Conservation (phyloP, 2,329 filamentous ascomycete species). For the Coniochaeta prunicola region DNA sequence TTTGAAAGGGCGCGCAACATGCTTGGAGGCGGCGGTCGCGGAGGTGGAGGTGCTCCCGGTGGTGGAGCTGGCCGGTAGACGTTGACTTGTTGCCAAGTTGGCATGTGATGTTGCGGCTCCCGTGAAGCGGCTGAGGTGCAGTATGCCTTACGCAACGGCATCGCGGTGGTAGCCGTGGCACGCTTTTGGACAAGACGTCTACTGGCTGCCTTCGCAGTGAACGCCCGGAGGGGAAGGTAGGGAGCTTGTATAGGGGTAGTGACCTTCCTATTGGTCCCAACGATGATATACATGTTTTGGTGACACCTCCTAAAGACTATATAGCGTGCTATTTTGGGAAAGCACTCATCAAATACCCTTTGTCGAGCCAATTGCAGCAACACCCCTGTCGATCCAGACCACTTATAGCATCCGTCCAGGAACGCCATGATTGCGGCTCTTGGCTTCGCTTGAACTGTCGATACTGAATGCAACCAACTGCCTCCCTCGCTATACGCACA, state of each 20-base stretch:
- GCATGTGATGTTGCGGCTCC: background rate
- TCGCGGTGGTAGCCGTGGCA: background rate
- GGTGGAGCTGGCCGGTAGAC: background rate
- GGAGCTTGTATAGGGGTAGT: background rate
- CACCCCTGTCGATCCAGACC: background rate
- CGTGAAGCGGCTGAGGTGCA: background rate
- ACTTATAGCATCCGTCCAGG: background rate
- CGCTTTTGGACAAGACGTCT: background rate
- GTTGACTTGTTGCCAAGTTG: conserved; percentile 50
- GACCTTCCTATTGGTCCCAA: background rate
- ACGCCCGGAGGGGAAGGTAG: background rate
- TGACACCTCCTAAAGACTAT: background rate
- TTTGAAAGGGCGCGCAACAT: conserved; percentile 1
- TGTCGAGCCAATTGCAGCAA: background rate
- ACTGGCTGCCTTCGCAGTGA: background rate
- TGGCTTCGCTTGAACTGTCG: background rate
- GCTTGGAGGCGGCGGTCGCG: background rate
- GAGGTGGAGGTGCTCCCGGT: background rate
- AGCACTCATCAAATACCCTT: background rate
- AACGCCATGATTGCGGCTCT: background rate
- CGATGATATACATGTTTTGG: background rate
- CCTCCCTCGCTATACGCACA: no score
- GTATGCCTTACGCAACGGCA: background rate
- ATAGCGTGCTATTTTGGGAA: background rate
- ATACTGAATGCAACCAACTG: no score